Conservation (phyloP, 2,329 filamentous ascomycete genomes). For the Ascochyta viciae-villosae region DNA sequence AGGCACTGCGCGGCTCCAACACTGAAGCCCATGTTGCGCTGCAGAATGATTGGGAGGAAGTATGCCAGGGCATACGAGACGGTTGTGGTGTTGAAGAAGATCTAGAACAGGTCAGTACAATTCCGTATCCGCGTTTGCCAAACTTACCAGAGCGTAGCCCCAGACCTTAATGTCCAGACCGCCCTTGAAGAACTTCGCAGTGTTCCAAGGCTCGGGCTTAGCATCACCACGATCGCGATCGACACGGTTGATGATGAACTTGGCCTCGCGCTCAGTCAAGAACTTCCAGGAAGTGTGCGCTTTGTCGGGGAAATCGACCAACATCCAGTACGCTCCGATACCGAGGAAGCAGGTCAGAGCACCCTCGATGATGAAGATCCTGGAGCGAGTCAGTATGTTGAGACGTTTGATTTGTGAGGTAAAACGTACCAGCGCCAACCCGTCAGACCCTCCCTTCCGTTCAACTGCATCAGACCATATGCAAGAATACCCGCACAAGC, state of each 20-base stretch:
- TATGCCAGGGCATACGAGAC: conserved; percentile 79
- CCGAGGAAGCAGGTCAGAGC: conserved; percentile 51
- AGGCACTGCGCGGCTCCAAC: conserved; percentile 72
- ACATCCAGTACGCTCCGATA: conserved; percentile 50
- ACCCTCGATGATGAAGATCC: conserved; percentile 57
- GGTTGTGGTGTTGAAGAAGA: conserved; percentile 70
- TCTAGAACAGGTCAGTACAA: conserved; percentile 33
- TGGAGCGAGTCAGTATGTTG: conserved; percentile 45
- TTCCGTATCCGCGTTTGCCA: neutral
- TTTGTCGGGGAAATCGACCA: conserved; percentile 57
- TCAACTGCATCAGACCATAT: conserved; percentile 72
- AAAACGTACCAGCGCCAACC: conserved; percentile 53
- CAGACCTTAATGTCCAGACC: conserved; percentile 62
- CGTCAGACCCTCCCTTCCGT: conserved; percentile 58
- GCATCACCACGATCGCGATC: conserved; percentile 62
- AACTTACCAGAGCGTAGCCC: conserved; percentile 56
- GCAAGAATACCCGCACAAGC: conserved; percentile 74
- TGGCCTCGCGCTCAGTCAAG: conserved; percentile 55
- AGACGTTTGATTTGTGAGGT: neutral
- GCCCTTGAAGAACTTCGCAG: conserved; percentile 57
- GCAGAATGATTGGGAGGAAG: conserved; percentile 79
- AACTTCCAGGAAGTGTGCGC: conserved; percentile 53
- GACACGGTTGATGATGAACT: conserved; percentile 59
- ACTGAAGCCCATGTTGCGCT: conserved; percentile 67
- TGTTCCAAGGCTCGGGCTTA: conserved; percentile 55